These are phyloP conservation scores for Medicago ruthenica DNA, from an alignment of 306 rosid genomes.

Conservation along the genomic window DNA sequence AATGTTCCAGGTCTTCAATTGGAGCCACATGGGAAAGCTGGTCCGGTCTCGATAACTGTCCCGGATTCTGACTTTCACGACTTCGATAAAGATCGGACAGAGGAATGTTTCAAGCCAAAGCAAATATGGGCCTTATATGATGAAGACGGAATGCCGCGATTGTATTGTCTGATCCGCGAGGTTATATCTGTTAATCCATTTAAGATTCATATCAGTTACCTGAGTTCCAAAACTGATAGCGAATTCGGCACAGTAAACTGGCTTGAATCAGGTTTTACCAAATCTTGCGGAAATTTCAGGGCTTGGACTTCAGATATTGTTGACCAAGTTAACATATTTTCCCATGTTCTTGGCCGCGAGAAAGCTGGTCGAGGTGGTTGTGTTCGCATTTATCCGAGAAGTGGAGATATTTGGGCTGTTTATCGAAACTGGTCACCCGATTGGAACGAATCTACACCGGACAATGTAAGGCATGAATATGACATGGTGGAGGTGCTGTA, in stretches of 20 bases:
- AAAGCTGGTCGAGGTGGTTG: constrained; percentile 96
- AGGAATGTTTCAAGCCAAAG: constrained; percentile 92
- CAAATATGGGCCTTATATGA: constrained; percentile 99
- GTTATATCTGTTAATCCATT: constrained; percentile 83
- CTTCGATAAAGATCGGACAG: constrained; percentile 92
- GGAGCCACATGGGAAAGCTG: constrained; percentile 50
- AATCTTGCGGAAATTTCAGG: constrained; percentile 97
- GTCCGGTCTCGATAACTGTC: constrained; percentile 67
- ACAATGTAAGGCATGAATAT: constrained; percentile 84
- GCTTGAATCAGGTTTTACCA: constrained; percentile 90
- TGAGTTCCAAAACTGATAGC: constrained; percentile 87
- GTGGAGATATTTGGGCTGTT: constrained; percentile 94
- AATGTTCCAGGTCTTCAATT: constrained; percentile 51
- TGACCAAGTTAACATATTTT: constrained; percentile 88
- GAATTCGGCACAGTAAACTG: constrained; percentile 88
- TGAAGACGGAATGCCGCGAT: constrained; percentile 98
- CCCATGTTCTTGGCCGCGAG: constrained; percentile 73
- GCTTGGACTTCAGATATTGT: constrained; percentile 75
- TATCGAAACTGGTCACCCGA: constrained; percentile 84
- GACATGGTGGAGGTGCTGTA: constrained; percentile 96
- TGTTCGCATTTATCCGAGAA: constrained; percentile 77
- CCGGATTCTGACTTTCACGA: constrained; percentile 99
- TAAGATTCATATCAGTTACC: constrained; percentile 80
- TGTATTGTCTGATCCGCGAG: constrained; percentile 96
- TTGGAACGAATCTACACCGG: constrained; percentile 90